Base-by-base conservation (phyloP, 106 monocot species). In the Phalaenopsis equestris region DNA sequence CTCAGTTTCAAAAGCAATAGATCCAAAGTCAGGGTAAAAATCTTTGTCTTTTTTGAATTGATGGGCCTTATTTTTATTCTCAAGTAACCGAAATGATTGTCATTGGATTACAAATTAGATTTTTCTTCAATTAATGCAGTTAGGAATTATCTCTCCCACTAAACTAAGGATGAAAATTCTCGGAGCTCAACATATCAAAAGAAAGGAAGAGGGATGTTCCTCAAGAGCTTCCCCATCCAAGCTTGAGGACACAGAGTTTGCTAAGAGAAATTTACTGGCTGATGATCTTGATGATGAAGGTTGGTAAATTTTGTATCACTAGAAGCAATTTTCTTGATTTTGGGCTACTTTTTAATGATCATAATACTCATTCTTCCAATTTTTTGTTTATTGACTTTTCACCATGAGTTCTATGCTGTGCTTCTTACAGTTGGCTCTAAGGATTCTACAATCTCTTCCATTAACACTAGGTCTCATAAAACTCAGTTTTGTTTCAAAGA, bases 91-190 rank as follows among this genome's bases (percentile, higher is more conserved):
- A 65, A 24, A 9, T 24, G 21, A 21, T 24, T 1, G 52, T 6
- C 64, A 64, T 24, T 21, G 64, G 21, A 21, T 65, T 65, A 24
- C 64, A 65, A 65, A 21, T 24, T 65, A 23, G 10, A 41, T 72
- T 72, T 8, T 74, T 74, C 43, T 49, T 52, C 21, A 4, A 45
- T 86, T 73, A 16, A 48, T 90, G 77, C 87, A 97, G 94, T 85
- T 84, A 41, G 87, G 89, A 48, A 85, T 88, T 4, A 86, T 98
- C 39, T 98, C 98, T 75, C 98, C 94, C 2, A 87, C 79, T 65
- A 98, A 94, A 49, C 81, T 98, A 10, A 85, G 91, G 67, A 89
- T 98, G 90, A 98, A 88, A 77, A 85, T 98, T 23, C 78, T 98
- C 6, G 98, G 98, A 74, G 85, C 87, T 79, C 87, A 88, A 49